Evolutionary conservation across 805 yeast genomes (phyloP), one percentile per base, ranked within the genome.

Genomic region (Saturnispora mendoncae): DNA sequence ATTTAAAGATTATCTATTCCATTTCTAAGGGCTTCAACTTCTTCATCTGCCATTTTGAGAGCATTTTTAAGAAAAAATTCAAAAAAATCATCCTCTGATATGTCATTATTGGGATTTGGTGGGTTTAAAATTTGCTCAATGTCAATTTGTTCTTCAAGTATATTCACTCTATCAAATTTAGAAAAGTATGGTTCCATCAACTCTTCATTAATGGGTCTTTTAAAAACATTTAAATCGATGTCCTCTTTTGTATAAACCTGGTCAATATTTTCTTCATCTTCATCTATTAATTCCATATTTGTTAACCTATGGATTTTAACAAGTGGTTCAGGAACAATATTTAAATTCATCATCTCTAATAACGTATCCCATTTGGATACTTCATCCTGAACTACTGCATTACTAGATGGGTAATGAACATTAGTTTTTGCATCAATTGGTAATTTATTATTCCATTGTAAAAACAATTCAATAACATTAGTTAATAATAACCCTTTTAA

Each of bases 61-160:
- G 78, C 84, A 24, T 76, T 72, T 42, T 68, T 67, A 10, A 75
- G 60, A 52, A 77, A 76, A 50, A 66, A 78, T 52, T 80, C 86
- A 49, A 79, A 74, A 52, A 80, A 80, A 51, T 80, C 85, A 52
- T 79, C 85, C 49, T 78, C 84, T 50, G 74, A 76, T 7, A 78
- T 72, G 40, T 65, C 72, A 14, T n/a, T n/a, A n/a, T n/a, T n/a
- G n/a, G n/a, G n/a, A n/a, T n/a, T n/a, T n/a, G n/a, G n/a, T n/a
- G n/a, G n/a, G n/a, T n/a, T n/a, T n/a, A n/a, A n/a, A n/a, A n/a
- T n/a, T n/a, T n/a, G n/a, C n/a, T n/a, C n/a, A n/a, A n/a, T n/a
- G n/a, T n/a, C n/a, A n/a, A n/a, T n/a, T n/a, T n/a, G n/a, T n/a
- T n/a, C n/a, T n/a, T 29, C 24, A n/a, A 33, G 13, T 17, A 8